Evolutionary conservation across 768 basidiomycete species (phyloP), one percentile per base, ranked within the genome.

Genomic region (Mycena sanguinolenta): DNA sequence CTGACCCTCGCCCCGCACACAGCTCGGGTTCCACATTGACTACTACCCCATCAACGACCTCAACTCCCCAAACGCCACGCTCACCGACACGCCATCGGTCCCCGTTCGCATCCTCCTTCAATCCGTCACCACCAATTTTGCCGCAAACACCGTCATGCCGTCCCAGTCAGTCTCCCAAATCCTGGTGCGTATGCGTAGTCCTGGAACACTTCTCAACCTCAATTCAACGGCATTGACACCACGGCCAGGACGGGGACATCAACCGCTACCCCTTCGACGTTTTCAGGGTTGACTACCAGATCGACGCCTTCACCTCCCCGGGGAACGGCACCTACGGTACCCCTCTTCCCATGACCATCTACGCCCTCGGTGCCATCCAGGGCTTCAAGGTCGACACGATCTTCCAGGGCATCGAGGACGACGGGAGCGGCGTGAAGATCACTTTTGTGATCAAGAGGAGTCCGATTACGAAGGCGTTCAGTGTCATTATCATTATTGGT

Each of bases 371-470:
- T 3, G 1, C 54, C 0, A 25, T 63, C 52, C 58, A 61, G 39
- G 59, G 58, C 4, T 63, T 54, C 54, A 42, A 64, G 2, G 38
- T 64, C 53, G 52, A 64, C 28, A 55, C 63, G 5, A 14, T 21
- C 1, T 44, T 55, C 61, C 16, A 4, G 4, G 58, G 53, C 2
- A 39, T 25, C 21, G 28, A n/a, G 17, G 34, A 62, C 27, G 61
- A 69, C 46, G 67, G 67, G 21, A 57, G 60, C 9, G 52, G 23
- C 14, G 59, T 69, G 27, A 7, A 44, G 10, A 34, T 69, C 67
- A 21, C 4, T 5, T 32, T 69, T 25, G 44, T 23, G 2, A 17
- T 69, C 19, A 5, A 4, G 17, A 52, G 67, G 53, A 69, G 67
- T 23, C 58, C 49, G 16, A 60, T 61, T 36, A 53, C 59, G 25